Conservation (phyloP, 441 rosid genomes). For the Erodium chrysanthum region DNA sequence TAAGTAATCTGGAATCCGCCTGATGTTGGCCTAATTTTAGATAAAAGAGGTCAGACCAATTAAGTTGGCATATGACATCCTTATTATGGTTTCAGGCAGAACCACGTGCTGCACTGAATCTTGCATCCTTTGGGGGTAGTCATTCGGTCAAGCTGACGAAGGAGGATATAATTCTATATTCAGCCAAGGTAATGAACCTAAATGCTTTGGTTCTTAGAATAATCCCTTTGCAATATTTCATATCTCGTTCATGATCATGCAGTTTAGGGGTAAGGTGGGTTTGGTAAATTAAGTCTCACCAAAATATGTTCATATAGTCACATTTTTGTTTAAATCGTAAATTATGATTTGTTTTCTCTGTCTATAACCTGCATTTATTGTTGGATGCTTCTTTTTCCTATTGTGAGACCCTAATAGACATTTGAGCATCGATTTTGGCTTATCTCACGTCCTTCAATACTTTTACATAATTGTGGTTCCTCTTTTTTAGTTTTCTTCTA, state of each 20-base stretch:
- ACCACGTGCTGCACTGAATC: slow-evolving; percentile 92
- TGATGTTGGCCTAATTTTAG: not conserved
- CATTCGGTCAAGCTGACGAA: slow-evolving; percentile 71
- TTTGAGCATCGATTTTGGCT: too few species aligned
- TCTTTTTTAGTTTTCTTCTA: not conserved
- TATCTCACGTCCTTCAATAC: not conserved
- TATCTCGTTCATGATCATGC: not conserved
- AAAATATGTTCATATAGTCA: not conserved
- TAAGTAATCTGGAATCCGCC: slow-evolving; percentile 31
- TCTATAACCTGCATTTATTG: not conserved
- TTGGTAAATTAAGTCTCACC: too few species aligned
- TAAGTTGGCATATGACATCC: slow-evolving; percentile 24
- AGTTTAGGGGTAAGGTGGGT: too few species aligned
- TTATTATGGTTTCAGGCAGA: slow-evolving; percentile 69
- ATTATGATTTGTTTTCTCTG: not conserved
- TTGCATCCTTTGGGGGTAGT: slow-evolving; percentile 88
- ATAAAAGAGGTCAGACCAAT: slow-evolving; percentile 9
- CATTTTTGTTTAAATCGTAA: not conserved
- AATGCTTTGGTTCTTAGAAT: too few species aligned
- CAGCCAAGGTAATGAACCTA: slow-evolving; percentile 65
- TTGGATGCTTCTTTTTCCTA: too few species aligned
- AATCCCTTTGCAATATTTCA: too few species aligned
- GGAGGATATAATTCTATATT: slow-evolving; percentile 76
- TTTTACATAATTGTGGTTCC: not conserved
- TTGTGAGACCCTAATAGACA: too few species aligned